A percentile compares a stretch with the other conserved stretches of the same genome.
Conservation (phyloP, 257 asterid species). For the Solanum peruvianum region DNA sequence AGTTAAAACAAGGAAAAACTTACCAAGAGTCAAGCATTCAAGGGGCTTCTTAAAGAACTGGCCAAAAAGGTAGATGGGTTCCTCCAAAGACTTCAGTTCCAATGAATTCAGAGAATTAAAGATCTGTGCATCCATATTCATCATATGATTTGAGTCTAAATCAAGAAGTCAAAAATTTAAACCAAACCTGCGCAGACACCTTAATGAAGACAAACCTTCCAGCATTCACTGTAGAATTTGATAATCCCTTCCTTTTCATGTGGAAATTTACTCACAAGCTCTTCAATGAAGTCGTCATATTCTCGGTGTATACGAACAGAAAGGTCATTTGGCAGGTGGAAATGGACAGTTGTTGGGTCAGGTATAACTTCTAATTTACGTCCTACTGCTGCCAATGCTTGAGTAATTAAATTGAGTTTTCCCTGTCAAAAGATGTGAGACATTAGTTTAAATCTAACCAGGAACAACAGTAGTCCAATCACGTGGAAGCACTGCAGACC, state of each 20-base stretch:
- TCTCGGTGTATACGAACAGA: conserved; percentile 85
- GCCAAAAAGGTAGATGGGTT: conserved; percentile 83
- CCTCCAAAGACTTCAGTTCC: conserved; percentile 93
- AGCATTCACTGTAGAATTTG: conserved; percentile 74
- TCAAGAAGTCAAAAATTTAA: conserved; percentile 5
- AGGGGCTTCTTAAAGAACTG: conserved; percentile 88
- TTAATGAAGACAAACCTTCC: conserved; percentile 82
- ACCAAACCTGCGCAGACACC: conserved; percentile 30
- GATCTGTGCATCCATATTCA: conserved; percentile 38
- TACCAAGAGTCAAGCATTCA: conserved; percentile 94
- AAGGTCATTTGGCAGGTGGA: conserved; percentile 74
- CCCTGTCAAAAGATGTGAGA: conserved; percentile 37
- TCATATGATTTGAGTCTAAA: conserved; percentile 15
- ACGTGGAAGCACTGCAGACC: not conserved
- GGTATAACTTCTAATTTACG: conserved; percentile 82
- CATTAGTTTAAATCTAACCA: not conserved
- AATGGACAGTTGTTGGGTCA: conserved; percentile 94
- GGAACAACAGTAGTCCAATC: not conserved
- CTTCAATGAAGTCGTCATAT: conserved; percentile 55
- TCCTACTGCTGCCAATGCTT: conserved; percentile 93
- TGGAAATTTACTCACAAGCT: conserved; percentile 74
- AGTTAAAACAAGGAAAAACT: conserved; percentile 1
- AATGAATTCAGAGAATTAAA: conserved; percentile 89
- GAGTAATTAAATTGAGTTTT: conserved; percentile 88
- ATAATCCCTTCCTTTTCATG: conserved; percentile 85